Conservation (phyloP, 1,284 basidiomycete genomes). For the Cutaneotrichosporon dermatis region DNA sequence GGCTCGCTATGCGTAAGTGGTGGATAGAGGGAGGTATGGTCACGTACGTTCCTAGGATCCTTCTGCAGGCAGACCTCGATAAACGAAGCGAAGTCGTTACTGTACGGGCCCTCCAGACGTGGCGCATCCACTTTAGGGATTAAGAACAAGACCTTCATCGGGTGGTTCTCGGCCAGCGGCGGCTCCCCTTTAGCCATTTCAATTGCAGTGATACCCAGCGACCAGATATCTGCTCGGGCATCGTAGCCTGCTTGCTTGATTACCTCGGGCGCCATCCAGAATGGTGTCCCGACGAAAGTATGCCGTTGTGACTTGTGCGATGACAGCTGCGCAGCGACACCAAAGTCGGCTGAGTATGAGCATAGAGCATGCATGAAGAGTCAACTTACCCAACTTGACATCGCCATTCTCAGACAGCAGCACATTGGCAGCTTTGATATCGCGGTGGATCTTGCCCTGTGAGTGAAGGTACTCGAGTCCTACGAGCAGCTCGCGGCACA, state of each 20-base stretch:
- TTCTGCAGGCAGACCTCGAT: constrained; percentile 87
- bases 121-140: constrained; percentile 86
- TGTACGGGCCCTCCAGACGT: constrained; percentile 56
- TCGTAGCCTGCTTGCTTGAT: constrained; percentile 97
- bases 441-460: constrained; percentile 93
- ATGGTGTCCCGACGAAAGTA: constrained; percentile 91
- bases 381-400: constrained; percentile 68
- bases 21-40: neutral
- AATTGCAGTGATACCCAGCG: constrained; percentile 87
- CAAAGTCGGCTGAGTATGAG: constrained; percentile 71
- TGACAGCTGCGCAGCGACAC: constrained; percentile 87
- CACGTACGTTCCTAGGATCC: constrained; percentile 67
- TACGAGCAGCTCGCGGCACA: constrained; percentile 87
- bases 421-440: constrained; percentile 98
- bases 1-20: constrained; percentile 60
- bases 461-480: constrained; percentile 91
- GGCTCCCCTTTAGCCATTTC: constrained; percentile 94
- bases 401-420: constrained; percentile 82
- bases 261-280: constrained; percentile 99
- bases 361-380: too few species aligned
- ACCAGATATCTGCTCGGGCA: constrained; percentile 95
- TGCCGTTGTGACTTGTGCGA: constrained; percentile 86
- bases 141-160: constrained; percentile 84
- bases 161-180: constrained; percentile 80
- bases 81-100: constrained; percentile 91